phyloP scores from a whole-genome alignment of 1,284 basidiomycete genomes.

The Amylostereum areolatum region DNA sequence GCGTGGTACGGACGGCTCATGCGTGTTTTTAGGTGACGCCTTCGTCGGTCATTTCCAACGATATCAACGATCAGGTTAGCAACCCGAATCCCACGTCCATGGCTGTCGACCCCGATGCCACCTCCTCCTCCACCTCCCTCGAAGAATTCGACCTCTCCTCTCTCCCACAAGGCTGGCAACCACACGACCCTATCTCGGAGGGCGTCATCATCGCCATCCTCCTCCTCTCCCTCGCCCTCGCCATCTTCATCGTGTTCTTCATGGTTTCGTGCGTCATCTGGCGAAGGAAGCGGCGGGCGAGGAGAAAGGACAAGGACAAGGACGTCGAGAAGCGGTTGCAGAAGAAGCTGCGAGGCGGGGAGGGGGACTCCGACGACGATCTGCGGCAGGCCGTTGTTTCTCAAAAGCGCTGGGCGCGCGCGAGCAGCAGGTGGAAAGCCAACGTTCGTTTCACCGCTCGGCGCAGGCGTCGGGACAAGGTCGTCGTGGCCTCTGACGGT shows the following conservation, averaged over 20 bases:
- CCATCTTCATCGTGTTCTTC: slow-evolving; percentile 47
- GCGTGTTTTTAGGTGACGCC: too few species aligned
- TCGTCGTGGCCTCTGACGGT: neutral
- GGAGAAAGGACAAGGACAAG: too few species aligned
- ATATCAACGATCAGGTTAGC: neutral
- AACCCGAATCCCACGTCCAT: neutral
- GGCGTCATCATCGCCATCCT: slow-evolving; percentile 42
- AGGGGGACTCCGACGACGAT: slow-evolving; percentile 26
- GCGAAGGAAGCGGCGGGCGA: slow-evolving; percentile 35
- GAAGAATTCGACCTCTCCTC: slow-evolving; percentile 22
- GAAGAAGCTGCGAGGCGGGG: slow-evolving; percentile 26
- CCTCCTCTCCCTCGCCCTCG: slow-evolving; percentile 52
- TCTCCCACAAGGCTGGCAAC: slow-evolving; percentile 55
- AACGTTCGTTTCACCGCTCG: slow-evolving; percentile 50
- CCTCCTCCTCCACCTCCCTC: neutral
- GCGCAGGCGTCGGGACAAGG: slow-evolving; percentile 34
- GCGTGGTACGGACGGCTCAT: too few species aligned
- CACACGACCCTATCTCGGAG: slow-evolving; percentile 1
- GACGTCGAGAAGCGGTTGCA: slow-evolving; percentile 34
- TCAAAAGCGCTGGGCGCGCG: slow-evolving; percentile 54
- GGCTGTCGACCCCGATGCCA: too few species aligned
- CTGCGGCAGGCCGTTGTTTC: slow-evolving; percentile 37
- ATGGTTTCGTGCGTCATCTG: slow-evolving; percentile 54
- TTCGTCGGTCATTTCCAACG: neutral
- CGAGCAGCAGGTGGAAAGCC: slow-evolving; percentile 59